phyloP scores from a whole-genome alignment of 2,329 filamentous ascomycete species.

The Calonectria multiphialidica region DNA sequence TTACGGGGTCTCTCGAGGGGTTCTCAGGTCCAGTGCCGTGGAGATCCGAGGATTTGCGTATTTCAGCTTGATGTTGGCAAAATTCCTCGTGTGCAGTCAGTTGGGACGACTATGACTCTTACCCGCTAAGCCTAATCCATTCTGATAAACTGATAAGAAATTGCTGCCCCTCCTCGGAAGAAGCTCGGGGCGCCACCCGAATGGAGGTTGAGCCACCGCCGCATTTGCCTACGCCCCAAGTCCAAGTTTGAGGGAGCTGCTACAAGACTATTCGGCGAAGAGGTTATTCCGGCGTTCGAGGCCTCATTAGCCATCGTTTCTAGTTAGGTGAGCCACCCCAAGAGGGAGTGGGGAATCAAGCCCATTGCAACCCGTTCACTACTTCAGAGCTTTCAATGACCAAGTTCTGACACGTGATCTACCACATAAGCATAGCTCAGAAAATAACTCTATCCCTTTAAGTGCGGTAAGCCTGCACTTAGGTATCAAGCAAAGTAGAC shows the following conservation, averaged over 20 bases:
- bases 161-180: conserved; percentile 50
- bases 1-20: conserved; percentile 24
- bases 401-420: neutral
- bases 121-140: conserved; percentile 52
- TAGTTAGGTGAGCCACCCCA: too few relatives aligned
- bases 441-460: neutral
- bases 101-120: conserved; percentile 51
- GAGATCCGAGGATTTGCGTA: conserved; percentile 41
- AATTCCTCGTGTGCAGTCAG: conserved; percentile 57
- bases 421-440: neutral
- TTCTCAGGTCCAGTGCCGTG: conserved; percentile 36
- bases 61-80: conserved; percentile 53
- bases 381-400: neutral
- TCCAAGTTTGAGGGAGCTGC: too few relatives aligned
- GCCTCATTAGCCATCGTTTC: too few relatives aligned
- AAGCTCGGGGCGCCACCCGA: conserved; percentile 40
- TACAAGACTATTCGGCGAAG: too few relatives aligned
- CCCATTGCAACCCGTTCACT: too few relatives aligned
- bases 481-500: too few relatives aligned
- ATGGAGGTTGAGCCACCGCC: neutral
- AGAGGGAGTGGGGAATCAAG: too few relatives aligned
- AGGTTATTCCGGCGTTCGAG: too few relatives aligned
- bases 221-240: neutral
- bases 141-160: conserved; percentile 55
- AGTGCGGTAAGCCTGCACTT: too few relatives aligned